A percentile compares a stretch with the other conserved stretches of the same genome.
Evolutionary conservation across 129 eudicot species (phyloP).

Genomic region (carrot (Daucus carota)): DNA sequence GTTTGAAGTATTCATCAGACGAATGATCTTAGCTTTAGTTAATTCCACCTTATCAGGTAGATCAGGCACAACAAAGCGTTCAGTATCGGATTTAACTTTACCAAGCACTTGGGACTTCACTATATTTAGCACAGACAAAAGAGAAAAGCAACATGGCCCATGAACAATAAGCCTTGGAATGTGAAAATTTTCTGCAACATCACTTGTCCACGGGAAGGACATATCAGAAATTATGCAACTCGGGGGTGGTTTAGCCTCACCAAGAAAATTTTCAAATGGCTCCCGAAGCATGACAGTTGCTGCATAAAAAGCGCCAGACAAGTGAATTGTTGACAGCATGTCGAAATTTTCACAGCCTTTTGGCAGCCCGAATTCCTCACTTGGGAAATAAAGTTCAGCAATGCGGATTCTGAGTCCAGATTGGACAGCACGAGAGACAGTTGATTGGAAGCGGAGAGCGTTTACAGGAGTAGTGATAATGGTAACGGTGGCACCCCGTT

Average conservation of each 20-base stretch:
- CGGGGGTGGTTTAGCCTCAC: neutral
- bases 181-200: neutral
- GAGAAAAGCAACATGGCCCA: neutral
- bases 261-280: neutral
- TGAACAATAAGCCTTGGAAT: neutral
- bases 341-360: conserved; percentile 8
- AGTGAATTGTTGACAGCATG: neutral
- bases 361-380: conserved; percentile 1
- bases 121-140: neutral
- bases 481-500: neutral
- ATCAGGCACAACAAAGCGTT: conserved; percentile 6
- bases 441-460: conserved; percentile 3
- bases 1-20: neutral
- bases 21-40: conserved; percentile 1
- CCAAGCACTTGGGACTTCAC: neutral
- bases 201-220: conserved; percentile 1
- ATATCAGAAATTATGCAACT: neutral
- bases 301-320: conserved; percentile 5
- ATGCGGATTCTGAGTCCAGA: neutral
- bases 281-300: neutral
- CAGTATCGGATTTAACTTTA: neutral
- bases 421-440: neutral
- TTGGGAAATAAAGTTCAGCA: neutral
- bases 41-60: neutral
- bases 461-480: conserved; percentile 4